Percentiles rank a stretch among this genome's conserved stretches.
These are phyloP conservation scores for Metarhizium rileyi DNA, from an alignment of 2,329 filamentous ascomycete genomes.

Conservation along the genomic window DNA sequence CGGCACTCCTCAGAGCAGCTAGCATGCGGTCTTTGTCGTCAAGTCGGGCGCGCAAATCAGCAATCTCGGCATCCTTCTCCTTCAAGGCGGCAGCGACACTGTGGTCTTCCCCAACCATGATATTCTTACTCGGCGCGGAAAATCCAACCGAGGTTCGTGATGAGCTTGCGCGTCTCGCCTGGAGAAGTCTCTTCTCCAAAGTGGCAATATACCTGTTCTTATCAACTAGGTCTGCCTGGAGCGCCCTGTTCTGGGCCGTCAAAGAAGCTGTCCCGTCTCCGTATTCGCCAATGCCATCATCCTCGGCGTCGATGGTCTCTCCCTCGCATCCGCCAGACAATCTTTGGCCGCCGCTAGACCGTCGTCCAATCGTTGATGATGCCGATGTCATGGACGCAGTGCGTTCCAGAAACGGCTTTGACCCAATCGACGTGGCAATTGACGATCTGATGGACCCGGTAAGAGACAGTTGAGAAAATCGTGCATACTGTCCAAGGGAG, in stretches of 20 bases:
- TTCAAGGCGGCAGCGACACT: slow-evolving; percentile 62
- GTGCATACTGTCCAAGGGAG: slow-evolving; percentile 51
- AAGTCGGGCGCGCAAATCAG: slow-evolving; percentile 75
- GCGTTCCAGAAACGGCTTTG: slow-evolving; percentile 46
- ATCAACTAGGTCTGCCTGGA: slow-evolving; percentile 91
- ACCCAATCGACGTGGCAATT: slow-evolving; percentile 50
- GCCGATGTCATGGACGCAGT: slow-evolving; percentile 59
- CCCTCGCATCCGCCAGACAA: slow-evolving; percentile 32
- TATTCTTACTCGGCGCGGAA: slow-evolving; percentile 48
- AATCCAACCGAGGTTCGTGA: slow-evolving; percentile 74
- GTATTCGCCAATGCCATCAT: slow-evolving; percentile 69
- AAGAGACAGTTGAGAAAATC: slow-evolving; percentile 49
- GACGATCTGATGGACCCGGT: slow-evolving; percentile 58
- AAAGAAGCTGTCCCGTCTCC: slow-evolving; percentile 79
- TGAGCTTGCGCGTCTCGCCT: slow-evolving; percentile 83
- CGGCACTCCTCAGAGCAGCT: slow-evolving; percentile 71
- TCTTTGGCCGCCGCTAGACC: slow-evolving; percentile 35
- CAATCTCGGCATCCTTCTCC: slow-evolving; percentile 89
- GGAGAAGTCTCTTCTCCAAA: slow-evolving; percentile 81
- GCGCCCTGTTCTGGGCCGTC: slow-evolving; percentile 75
- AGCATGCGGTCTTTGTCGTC: slow-evolving; percentile 97
- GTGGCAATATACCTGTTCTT: slow-evolving; percentile 96
- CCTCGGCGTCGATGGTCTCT: slow-evolving; percentile 42
- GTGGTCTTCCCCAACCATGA: slow-evolving; percentile 68
- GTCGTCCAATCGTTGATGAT: slow-evolving; percentile 47